Conservation (phyloP, 345 rosid species). For the Eucalyptus fibrosa region DNA sequence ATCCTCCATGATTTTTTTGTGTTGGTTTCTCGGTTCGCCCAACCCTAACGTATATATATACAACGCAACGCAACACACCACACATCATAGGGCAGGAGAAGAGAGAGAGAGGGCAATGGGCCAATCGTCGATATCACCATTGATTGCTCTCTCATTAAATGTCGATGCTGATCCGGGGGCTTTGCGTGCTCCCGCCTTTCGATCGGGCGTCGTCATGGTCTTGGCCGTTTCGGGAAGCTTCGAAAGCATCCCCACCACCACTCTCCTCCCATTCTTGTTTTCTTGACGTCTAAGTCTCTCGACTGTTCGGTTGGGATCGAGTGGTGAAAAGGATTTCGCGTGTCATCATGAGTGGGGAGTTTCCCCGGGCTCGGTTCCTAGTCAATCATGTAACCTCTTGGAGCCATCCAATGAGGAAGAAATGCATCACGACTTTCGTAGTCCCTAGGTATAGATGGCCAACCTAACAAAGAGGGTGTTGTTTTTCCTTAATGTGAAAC, state of each 20-base stretch:
- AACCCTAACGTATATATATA: background rate
- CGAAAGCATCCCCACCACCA: background rate
- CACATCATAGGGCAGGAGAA: background rate
- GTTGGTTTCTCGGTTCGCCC: background rate
- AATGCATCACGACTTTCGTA: background rate
- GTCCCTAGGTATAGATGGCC: background rate
- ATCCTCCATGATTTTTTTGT: background rate
- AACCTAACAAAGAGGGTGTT: background rate
- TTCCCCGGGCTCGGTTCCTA: background rate
- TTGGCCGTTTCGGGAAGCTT: background rate
- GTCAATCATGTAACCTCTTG: background rate
- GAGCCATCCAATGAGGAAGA: background rate
- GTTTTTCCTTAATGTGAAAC: background rate
- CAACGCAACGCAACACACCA: background rate
- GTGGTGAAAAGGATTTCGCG: background rate
- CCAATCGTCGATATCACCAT: background rate
- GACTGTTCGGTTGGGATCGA: background rate
- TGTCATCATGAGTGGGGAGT: background rate
- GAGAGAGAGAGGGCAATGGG: background rate
- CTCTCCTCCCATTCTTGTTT: background rate
- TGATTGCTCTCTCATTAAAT: background rate
- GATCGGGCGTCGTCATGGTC: background rate
- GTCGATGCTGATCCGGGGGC: background rate
- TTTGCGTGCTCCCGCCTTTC: background rate
- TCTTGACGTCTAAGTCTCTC: background rate